Percentiles rank a stretch among this genome's conserved stretches.
Conservation (phyloP, 1,139 yeast species). For the Casaregolazyma lundiana region DNA sequence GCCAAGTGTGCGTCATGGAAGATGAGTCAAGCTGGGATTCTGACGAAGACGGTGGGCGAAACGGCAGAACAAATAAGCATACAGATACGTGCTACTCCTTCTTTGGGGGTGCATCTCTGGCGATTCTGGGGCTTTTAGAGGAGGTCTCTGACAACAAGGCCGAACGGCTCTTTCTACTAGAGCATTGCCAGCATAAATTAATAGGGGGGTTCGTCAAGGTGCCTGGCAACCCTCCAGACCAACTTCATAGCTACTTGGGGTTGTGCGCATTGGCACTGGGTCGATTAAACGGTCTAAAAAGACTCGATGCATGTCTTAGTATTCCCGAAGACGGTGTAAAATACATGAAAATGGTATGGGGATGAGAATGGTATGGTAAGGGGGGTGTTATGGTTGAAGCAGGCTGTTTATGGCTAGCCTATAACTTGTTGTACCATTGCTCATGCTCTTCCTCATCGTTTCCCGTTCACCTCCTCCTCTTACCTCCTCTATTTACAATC, state of each 20-base stretch:
- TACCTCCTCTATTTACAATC: slow-evolving; percentile 28
- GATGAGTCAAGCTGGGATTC: slow-evolving; percentile 38
- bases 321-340: slow-evolving; percentile 19
- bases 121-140: slow-evolving; percentile 34
- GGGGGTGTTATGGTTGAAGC: not conserved
- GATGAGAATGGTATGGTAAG: slow-evolving; percentile 1
- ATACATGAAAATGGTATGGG: slow-evolving; percentile 13
- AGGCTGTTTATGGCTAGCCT: not conserved
- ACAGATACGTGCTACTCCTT: slow-evolving; percentile 91
- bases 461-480: not conserved
- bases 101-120: slow-evolving; percentile 72
- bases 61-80: slow-evolving; percentile 80
- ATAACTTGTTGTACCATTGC: not conserved
- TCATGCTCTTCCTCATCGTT: not conserved
- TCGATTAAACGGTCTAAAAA: slow-evolving; percentile 15
- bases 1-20: slow-evolving; percentile 17
- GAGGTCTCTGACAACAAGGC: slow-evolving; percentile 38
- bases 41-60: slow-evolving; percentile 70
- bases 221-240: slow-evolving; percentile 54
- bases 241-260: slow-evolving; percentile 39
- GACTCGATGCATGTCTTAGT: slow-evolving; percentile 25
- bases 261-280: slow-evolving; percentile 34
- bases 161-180: slow-evolving; percentile 48
- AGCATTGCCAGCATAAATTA: slow-evolving; percentile 54
- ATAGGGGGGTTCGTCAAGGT: slow-evolving; percentile 84